Conservation (phyloP, 2,329 filamentous ascomycete species). For the Phialocephala subalpina region DNA sequence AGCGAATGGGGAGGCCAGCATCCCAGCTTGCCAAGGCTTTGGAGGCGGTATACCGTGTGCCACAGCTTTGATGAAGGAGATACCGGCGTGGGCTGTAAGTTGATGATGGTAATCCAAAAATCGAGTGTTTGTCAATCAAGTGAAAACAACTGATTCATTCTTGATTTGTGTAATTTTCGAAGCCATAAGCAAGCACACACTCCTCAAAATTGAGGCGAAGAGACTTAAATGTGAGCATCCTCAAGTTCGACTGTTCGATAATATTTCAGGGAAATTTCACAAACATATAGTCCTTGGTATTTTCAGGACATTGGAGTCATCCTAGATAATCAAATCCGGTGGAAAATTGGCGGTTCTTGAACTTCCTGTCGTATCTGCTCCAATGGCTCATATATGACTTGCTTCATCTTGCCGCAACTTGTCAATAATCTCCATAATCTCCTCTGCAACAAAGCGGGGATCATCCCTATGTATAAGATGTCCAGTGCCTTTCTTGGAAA, state of each 20-base stretch:
- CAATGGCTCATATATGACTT: slow-evolving; percentile 19
- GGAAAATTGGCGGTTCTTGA: no score
- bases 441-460: slow-evolving; percentile 43
- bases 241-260: no score
- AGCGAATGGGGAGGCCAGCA: not conserved
- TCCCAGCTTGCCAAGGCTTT: not conserved
- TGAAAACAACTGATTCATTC: not conserved
- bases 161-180: no score
- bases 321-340: no score
- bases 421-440: slow-evolving; percentile 47
- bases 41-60: not conserved
- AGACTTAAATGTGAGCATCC: no score
- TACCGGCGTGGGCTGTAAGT: not conserved
- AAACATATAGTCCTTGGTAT: no score
- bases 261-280: no score
- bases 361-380: no score
- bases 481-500: slow-evolving; percentile 41
- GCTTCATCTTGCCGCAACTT: slow-evolving; percentile 32
- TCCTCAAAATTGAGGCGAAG: no score
- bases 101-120: not conserved
- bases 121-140: not conserved
- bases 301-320: no score
- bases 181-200: no score
- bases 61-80: not conserved
- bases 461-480: slow-evolving; percentile 46